Conservation (phyloP, 2,329 filamentous ascomycete genomes). For the Cryphonectria naterciae region DNA sequence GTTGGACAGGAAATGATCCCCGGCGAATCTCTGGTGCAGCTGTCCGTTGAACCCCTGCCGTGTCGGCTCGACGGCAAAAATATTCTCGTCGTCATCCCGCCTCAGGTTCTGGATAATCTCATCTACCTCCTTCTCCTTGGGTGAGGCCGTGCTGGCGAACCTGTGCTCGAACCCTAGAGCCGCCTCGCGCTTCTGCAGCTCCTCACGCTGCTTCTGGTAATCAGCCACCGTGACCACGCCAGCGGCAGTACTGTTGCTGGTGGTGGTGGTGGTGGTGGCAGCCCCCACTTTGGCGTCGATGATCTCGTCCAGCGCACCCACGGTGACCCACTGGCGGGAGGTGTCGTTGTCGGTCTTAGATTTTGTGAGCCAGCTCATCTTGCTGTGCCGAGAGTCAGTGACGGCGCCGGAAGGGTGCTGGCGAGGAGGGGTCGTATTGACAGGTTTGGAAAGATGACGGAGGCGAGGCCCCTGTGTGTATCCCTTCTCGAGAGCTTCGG, state of each 20-base stretch:
- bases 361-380: conserved; percentile 15
- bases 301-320: conserved; percentile 20
- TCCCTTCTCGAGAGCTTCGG: conserved; percentile 22
- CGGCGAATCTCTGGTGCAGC: conserved; percentile 49
- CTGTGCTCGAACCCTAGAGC: conserved; percentile 46
- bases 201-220: conserved; percentile 40
- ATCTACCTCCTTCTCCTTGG: conserved; percentile 44
- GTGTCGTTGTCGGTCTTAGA: not conserved
- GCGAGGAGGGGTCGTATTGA: conserved; percentile 24
- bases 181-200: conserved; percentile 40
- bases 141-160: conserved; percentile 39
- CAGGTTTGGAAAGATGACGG: conserved; percentile 24
- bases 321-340: conserved; percentile 18
- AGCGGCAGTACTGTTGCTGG: not conserved
- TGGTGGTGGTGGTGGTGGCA: not conserved
- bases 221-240: conserved; percentile 27
- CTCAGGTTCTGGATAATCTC: conserved; percentile 45
- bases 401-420: conserved; percentile 3
- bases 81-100: conserved; percentile 38
- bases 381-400: conserved; percentile 22
- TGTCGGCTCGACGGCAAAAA: conserved; percentile 42
- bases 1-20: conserved; percentile 64
- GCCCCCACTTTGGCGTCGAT: conserved; percentile 18
- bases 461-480: conserved; percentile 16
- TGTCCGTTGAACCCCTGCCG: conserved; percentile 48